Base-by-base conservation (phyloP, 441 rosid species). In the Heliophila coronopifolia region DNA sequence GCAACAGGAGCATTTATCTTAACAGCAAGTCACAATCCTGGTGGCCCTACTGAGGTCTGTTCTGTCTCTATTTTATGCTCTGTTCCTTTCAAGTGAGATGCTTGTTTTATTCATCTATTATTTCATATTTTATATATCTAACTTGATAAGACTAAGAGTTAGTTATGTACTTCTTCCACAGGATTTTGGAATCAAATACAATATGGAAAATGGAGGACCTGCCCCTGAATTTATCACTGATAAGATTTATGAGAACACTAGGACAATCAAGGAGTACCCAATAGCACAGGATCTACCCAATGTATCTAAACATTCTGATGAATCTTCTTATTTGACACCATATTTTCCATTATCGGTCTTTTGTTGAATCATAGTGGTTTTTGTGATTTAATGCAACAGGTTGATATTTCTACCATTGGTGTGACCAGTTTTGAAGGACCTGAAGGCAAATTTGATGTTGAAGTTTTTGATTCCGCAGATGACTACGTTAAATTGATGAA, bases 121-220 rank as follows among this genome's bases (percentile, higher is more conserved):
- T 31, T 41, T 50, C 31, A 33, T 38, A 32, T 22, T 36, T 22
- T 16, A 6, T 57, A 25, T 23, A 27, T 11, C 1, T 27, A 33
- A 28, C 14, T 44, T 7, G 44, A 32, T 9, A 13, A 28, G 62
- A 56, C 49, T 58, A 18, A 53, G 39, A 32, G 11, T 13, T 38
- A 30, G 12, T 23, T 45, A 24, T 35, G n/a, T 58, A 18, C 31
- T 9, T 7, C 20, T 17, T 18, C 5, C 65, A 26, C 80, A 88
- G 99, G 97, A 92, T 73, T 92, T 92, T 77, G 99, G 99, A 50
- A 88, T 88, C 71, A 92, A 92, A 79, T 92, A 92, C 74, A 92
- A 92, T 76, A 92, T 92, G 99, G 99, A 79, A 72, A 92, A 86
- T 54, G 99, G 99, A 55, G 99, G 99, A 53, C 99, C 99, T 64